These are phyloP conservation scores for Endogone sp. DNA, from an alignment of 192 early-diverging fungal species.

Conservation along the genomic window DNA sequence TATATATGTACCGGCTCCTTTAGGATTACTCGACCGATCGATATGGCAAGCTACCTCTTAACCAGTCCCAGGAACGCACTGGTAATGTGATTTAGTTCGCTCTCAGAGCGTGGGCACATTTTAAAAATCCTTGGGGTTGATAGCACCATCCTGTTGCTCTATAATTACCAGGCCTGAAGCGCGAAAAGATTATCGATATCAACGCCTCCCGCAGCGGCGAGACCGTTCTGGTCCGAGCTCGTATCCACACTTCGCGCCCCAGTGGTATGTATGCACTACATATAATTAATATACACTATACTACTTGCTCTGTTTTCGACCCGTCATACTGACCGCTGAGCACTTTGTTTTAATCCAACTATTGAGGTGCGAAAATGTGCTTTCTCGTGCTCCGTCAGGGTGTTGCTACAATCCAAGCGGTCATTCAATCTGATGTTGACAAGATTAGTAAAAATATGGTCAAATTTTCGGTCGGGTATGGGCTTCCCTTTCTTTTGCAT, in stretches of 20 bases:
- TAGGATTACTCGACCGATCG: conserved; percentile 77
- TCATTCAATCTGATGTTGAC: conserved; percentile 59
- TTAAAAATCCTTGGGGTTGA: no score
- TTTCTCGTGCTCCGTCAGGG: conserved; percentile 91
- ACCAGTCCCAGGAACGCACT: conserved; percentile 77
- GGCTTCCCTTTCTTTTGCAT: conserved; percentile 22
- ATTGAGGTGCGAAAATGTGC: conserved; percentile 72
- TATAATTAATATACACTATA: not conserved
- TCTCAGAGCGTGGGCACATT: no score
- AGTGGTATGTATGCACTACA: conserved; percentile 49
- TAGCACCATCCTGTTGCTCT: no score
- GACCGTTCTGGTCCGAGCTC: conserved; percentile 79
- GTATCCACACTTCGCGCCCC: conserved; percentile 85
- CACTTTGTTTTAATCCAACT: no score
- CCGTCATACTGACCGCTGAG: not conserved
- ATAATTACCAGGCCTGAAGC: conserved; percentile 40
- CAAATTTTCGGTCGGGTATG: conserved; percentile 74
- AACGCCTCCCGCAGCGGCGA: conserved; percentile 61
- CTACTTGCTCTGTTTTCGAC: no score
- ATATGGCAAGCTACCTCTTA: conserved; percentile 86
- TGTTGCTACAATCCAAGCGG: conserved; percentile 84
- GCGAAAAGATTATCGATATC: conserved; percentile 67
- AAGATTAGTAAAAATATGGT: conserved; percentile 94
- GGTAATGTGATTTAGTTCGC: conserved; percentile 42
- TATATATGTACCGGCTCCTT: no score